These are phyloP conservation scores for Cyberlindnera euphorbiiphila DNA, from an alignment of 805 yeast genomes.

Conservation along the genomic window DNA sequence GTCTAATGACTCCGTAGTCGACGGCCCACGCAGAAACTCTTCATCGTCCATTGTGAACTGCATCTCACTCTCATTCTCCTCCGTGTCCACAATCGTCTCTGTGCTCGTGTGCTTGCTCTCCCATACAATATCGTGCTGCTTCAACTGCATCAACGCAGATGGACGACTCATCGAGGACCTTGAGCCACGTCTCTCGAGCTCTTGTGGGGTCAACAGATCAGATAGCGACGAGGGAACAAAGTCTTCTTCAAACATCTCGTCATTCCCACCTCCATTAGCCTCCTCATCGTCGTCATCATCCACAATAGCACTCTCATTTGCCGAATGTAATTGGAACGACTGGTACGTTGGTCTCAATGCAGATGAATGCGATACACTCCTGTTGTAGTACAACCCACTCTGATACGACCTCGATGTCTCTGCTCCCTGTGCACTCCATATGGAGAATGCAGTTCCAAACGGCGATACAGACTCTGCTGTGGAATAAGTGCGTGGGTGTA, in stretches of 20 bases:
- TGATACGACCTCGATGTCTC: background rate
- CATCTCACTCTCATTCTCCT: slow-evolving; percentile 29
- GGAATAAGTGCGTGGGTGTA: slow-evolving; percentile 17
- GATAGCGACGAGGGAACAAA: slow-evolving; percentile 76
- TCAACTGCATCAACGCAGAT: background rate
- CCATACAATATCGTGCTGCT: slow-evolving; percentile 4
- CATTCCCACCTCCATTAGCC: background rate
- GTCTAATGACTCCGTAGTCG: background rate
- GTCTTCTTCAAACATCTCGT: slow-evolving; percentile 55
- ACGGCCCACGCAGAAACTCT: background rate
- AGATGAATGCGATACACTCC: slow-evolving; percentile 23
- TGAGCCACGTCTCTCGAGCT: slow-evolving; percentile 64
- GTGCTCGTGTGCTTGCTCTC: slow-evolving; percentile 1
- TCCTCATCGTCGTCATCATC: slow-evolving; percentile 29
- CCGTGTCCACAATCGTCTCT: slow-evolving; percentile 11
- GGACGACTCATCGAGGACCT: slow-evolving; percentile 37
- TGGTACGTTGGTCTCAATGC: slow-evolving; percentile 12
- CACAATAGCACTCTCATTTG: slow-evolving; percentile 29
- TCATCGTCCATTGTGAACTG: slow-evolving; percentile 36
- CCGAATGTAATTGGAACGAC: background rate
- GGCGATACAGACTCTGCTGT: slow-evolving; percentile 12
- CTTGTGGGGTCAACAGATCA: slow-evolving; percentile 55
- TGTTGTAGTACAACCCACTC: slow-evolving; percentile 5
- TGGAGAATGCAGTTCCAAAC: slow-evolving; percentile 14
- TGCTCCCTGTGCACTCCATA: slow-evolving; percentile 18